Conservation (phyloP, 2,329 filamentous ascomycete species). For the Alternaria ventricosa region DNA sequence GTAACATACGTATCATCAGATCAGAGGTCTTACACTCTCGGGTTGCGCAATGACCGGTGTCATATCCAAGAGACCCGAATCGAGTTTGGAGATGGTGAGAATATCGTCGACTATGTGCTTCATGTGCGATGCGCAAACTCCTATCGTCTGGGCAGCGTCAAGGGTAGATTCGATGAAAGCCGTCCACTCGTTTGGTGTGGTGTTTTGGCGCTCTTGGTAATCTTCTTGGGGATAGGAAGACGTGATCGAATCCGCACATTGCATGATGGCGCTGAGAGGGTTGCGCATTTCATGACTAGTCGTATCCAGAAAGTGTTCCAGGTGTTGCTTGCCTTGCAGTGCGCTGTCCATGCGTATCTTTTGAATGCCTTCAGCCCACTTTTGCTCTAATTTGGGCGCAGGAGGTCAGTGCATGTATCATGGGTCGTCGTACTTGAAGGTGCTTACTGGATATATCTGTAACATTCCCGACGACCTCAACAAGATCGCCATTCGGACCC, state of each 20-base stretch:
- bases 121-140: conserved; percentile 53
- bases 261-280: conserved; percentile 52
- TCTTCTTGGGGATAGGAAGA: conserved; percentile 29
- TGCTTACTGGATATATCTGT: conserved; percentile 42
- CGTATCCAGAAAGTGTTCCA: conserved; percentile 47
- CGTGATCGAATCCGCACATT: conserved; percentile 50
- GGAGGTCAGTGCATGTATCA: background rate
- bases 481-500: conserved; percentile 26
- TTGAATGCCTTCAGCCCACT: conserved; percentile 46
- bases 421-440: background rate
- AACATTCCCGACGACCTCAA: conserved; percentile 44
- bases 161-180: conserved; percentile 31
- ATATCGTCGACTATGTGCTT: conserved; percentile 57
- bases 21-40: conserved; percentile 19
- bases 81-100: conserved; percentile 54
- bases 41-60: conserved; percentile 49
- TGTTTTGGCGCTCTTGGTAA: background rate
- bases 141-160: conserved; percentile 52
- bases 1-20: background rate
- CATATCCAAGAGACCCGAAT: conserved; percentile 51
- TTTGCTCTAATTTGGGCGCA: conserved; percentile 25
- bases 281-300: conserved; percentile 54
- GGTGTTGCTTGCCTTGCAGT: conserved; percentile 41
- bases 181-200: conserved; percentile 16
- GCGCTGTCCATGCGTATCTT: conserved; percentile 38